Evolutionary conservation across 768 basidiomycete genomes (phyloP).

Genomic region (Kondoa malvinella): DNA sequence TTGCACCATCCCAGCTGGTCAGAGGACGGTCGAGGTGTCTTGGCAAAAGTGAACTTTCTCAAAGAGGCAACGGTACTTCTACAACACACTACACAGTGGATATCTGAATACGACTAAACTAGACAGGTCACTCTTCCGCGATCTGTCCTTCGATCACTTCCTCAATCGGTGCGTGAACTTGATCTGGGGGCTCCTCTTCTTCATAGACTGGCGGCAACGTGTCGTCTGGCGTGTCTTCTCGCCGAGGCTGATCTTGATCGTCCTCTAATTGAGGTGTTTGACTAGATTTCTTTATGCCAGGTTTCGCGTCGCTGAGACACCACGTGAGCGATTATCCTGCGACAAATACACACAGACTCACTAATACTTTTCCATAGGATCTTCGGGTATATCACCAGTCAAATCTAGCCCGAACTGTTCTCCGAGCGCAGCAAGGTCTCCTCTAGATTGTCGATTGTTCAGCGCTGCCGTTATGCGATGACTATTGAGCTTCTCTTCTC

Average conservation of each 20-base stretch:
- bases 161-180: neutral
- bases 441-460: conserved; percentile 24
- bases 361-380: conserved; percentile 18
- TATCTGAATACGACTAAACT: neutral
- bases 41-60: too few relatives aligned
- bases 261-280: neutral
- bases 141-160: neutral
- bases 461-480: conserved; percentile 58
- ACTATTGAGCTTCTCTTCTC: conserved; percentile 66
- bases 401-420: conserved; percentile 11
- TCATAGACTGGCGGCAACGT: too few relatives aligned
- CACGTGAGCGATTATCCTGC: too few relatives aligned
- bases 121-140: neutral
- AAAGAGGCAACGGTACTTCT: too few relatives aligned
- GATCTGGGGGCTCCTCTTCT: neutral
- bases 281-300: neutral
- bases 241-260: too few relatives aligned
- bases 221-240: too few relatives aligned
- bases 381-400: conserved; percentile 20
- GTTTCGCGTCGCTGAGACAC: neutral
- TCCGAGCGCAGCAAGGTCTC: neutral
- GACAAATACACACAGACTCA: too few relatives aligned
- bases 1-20: too few relatives aligned
- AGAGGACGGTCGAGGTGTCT: too few relatives aligned
- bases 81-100: neutral